Percentiles rank a stretch among this genome's conserved stretches.
These are phyloP conservation scores for Phytopythium aichiense DNA, from an alignment of 352 stramenopile species.

Conservation along the genomic window DNA sequence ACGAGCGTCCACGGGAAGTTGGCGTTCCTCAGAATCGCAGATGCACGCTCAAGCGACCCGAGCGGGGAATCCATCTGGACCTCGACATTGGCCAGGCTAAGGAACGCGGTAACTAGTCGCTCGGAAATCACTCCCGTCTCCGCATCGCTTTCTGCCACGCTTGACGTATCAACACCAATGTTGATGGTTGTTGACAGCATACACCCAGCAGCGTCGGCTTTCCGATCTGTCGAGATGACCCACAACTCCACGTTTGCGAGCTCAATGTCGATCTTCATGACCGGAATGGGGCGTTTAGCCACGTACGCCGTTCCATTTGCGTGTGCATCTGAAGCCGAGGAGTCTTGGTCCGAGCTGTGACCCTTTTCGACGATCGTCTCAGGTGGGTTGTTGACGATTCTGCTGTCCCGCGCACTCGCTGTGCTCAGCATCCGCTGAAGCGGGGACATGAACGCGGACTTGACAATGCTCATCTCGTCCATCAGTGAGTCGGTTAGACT, in stretches of 20 bases:
- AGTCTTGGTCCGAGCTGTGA: background rate
- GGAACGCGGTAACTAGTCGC: conserved; percentile 1
- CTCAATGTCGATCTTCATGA: conserved; percentile 40
- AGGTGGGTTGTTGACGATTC: background rate
- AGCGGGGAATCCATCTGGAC: conserved; percentile 29
- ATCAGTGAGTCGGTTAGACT: conserved; percentile 55
- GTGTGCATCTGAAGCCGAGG: background rate
- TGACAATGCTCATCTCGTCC: conserved; percentile 29
- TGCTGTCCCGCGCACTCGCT: conserved; percentile 24
- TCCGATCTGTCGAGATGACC: conserved; percentile 62
- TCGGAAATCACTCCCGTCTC: background rate
- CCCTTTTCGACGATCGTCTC: background rate
- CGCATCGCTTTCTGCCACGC: background rate
- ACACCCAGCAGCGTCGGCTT: conserved; percentile 46
- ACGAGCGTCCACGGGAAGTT: conserved; percentile 40
- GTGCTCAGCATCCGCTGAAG: conserved; percentile 37
- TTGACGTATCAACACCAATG: conserved; percentile 10
- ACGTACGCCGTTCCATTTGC: background rate
- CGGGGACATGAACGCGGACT: conserved; percentile 36
- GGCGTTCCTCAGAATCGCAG: conserved; percentile 3
- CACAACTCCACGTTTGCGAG: conserved; percentile 59
- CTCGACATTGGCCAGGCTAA: conserved; percentile 22
- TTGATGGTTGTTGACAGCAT: conserved; percentile 34
- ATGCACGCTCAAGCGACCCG: conserved; percentile 4
- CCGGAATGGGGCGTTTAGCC: conserved; percentile 11